A percentile compares a stretch with the other conserved stretches of the same genome.
Evolutionary conservation across 108 stramenopile species (phyloP).

Genomic region (Bacterosira constricta): DNA sequence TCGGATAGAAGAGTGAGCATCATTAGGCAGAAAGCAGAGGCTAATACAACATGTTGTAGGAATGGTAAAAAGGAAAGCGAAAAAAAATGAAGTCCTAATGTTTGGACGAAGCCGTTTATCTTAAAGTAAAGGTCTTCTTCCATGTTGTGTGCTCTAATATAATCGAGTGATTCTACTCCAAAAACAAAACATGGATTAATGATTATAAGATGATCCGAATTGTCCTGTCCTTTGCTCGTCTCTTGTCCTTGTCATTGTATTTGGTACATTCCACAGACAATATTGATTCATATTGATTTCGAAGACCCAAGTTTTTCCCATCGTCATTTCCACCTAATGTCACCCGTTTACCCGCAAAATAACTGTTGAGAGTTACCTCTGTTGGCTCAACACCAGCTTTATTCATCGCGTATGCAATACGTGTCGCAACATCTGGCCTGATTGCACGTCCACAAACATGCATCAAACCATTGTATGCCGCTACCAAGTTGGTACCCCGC

Average conservation of each 20-base stretch:
- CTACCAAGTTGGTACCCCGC: constrained; percentile 57
- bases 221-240: constrained; percentile 60
- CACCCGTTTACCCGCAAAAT: constrained; percentile 61
- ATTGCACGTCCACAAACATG: constrained; percentile 75
- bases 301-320: constrained; percentile 39
- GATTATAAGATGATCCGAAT: constrained; percentile 81
- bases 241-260: constrained; percentile 64
- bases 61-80: too few relatives aligned
- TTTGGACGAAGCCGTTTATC: too few relatives aligned
- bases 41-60: too few relatives aligned
- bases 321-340: constrained; percentile 1
- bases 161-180: too few relatives aligned
- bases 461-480: constrained; percentile 84
- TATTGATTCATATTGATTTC: constrained; percentile 64
- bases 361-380: constrained; percentile 64
- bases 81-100: too few relatives aligned
- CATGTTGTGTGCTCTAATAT: too few relatives aligned
- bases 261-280: constrained; percentile 79
- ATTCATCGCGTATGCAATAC: constrained; percentile 76
- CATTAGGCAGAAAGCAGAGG: too few relatives aligned
- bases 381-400: constrained; percentile 71
- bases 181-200: too few relatives aligned
- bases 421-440: constrained; percentile 73
- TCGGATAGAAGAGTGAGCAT: too few relatives aligned
- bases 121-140: too few relatives aligned